Conservation (phyloP, 176 grass and related monocot species). For the Oryza rufipogon region DNA sequence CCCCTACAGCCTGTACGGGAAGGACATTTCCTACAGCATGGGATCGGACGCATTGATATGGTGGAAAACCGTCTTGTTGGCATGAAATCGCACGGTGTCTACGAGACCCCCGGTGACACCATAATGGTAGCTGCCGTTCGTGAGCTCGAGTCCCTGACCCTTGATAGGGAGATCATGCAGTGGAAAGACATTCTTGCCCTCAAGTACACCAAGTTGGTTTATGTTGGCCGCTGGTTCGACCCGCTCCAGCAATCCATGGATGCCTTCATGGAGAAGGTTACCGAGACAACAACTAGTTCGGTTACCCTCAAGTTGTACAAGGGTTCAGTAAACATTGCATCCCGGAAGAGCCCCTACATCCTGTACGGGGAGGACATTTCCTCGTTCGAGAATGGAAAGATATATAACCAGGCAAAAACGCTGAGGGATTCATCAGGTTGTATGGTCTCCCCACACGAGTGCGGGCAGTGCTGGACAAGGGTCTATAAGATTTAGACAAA, state of each 20-base stretch:
- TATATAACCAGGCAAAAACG: no score
- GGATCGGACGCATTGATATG: slow-evolving; percentile 57
- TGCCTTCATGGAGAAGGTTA: slow-evolving; percentile 51
- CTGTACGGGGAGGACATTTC: no score
- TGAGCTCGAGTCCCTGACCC: slow-evolving; percentile 54
- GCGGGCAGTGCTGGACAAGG: no score
- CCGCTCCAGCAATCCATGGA: slow-evolving; percentile 42
- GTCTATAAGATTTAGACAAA: no score
- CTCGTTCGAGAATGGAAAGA: no score
- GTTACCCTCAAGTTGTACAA: no score
- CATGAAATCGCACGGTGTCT: slow-evolving; percentile 63
- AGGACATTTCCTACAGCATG: slow-evolving; percentile 6
- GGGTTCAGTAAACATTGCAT: no score
- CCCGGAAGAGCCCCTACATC: no score
- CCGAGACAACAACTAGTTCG: neutral
- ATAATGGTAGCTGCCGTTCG: slow-evolving; percentile 47
- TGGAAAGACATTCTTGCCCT: slow-evolving; percentile 34
- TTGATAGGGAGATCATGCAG: slow-evolving; percentile 51
- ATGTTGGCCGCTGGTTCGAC: slow-evolving; percentile 43
- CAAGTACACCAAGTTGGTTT: no score
- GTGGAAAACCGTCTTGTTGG: slow-evolving; percentile 62
- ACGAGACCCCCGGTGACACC: slow-evolving; percentile 24
- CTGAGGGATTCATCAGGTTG: no score
- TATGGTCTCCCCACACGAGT: no score
- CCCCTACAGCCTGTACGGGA: no score